Conservation (phyloP, 139 green algal genomes). For the Mesostigma viride region DNA sequence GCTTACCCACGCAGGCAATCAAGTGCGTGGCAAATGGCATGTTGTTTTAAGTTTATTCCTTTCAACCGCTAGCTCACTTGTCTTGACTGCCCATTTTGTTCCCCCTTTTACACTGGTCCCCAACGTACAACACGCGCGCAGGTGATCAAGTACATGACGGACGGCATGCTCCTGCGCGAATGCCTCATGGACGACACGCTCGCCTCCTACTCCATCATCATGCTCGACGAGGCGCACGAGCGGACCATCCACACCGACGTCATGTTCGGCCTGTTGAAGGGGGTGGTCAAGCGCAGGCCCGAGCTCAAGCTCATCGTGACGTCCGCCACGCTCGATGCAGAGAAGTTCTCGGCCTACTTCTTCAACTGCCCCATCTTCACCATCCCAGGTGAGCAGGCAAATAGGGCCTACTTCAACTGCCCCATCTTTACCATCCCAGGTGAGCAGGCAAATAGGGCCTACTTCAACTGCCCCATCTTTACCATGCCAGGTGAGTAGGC, state of each 20-base stretch:
- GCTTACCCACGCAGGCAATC: too few species aligned
- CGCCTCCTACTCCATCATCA: constrained; percentile 67
- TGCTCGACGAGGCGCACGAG: constrained; percentile 97
- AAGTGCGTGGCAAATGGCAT: too few species aligned
- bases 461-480: constrained; percentile 84
- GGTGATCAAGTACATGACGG: constrained; percentile 97
- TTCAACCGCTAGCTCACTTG: background rate
- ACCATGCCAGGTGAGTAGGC: too few species aligned
- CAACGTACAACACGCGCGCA: too few species aligned
- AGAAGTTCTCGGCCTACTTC: constrained; percentile 94
- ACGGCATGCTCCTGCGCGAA: constrained; percentile 92
- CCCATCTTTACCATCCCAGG: constrained; percentile 81
- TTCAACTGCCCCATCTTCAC: constrained; percentile 82
- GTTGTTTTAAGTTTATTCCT: background rate
- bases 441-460: too few species aligned
- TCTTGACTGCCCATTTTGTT: too few species aligned
- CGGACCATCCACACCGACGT: constrained; percentile 94
- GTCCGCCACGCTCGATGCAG: constrained; percentile 83
- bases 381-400: too few species aligned
- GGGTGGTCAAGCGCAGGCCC: constrained; percentile 28
- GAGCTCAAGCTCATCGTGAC: constrained; percentile 72
- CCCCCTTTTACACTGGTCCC: too few species aligned
- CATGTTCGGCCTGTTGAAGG: constrained; percentile 95
- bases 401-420: constrained; percentile 86
- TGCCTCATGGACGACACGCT: constrained; percentile 75